Base-by-base conservation (phyloP, 108 stramenopile genomes). In the Skeletonema marinoi region DNA sequence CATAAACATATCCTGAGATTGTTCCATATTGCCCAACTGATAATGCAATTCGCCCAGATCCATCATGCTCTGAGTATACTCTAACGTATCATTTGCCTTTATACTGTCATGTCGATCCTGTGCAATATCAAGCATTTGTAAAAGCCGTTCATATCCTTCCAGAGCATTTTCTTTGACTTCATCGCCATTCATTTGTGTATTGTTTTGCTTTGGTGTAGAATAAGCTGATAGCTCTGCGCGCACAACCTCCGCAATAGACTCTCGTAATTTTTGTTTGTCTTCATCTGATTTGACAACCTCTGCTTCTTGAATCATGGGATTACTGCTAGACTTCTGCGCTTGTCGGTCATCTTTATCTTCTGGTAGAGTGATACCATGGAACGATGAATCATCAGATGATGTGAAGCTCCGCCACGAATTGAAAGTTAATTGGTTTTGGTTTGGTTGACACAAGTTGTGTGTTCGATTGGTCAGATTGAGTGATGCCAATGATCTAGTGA, bases 11-110 rank as follows among this genome's bases (percentile, higher is more conserved):
- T 74, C 69, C 44, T 61, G 64, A 46, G 73, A 74, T 59, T 75
- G 50, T 19, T 74, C 65, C 80, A 81, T 65, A 46, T 66, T 68
- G 1, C 80, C 80, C 63, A 81, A 35, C 60, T 68, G 54, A 74
- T 81, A 81, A 63, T 75, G 56, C 65, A 74, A 50, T 30, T 81
- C 80, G 2, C 73, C 80, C 21, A 74, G 17, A 65, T 39, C 48
- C 62, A 68, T 74, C 41, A 69, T 66, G 29, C 80, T 65, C 36
- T 74, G 73, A 0, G 64, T 19, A 56, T 81, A 74, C 30, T 25
- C 41, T 33, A 70, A 6, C 46, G 64, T 30, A n/a, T 70, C 19
- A n/a, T 58, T 12, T 10, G 54, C n/a, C 54, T 29, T 56, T 6
- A 56, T 56, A 56, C 10, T 7, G 2, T 56, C 54, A 56, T 69